Evolutionary conservation across 78 protist species (phyloP), one percentile per base, ranked within the genome.

Genomic region (Dictyostelium brefeldianum): DNA sequence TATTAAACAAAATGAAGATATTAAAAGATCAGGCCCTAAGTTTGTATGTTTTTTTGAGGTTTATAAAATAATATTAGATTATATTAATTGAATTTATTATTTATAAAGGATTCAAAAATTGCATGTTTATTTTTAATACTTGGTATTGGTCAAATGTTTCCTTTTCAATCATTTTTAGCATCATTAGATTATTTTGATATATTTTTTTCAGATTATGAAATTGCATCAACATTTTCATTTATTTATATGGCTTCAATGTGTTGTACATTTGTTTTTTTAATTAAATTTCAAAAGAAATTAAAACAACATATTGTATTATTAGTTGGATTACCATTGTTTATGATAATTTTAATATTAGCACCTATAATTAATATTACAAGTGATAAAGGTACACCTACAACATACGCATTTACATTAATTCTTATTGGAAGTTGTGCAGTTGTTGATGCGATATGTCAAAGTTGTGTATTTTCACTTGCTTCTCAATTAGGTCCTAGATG

Each of bases 401-500:
- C 43, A 36, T 87, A 87, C 22, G 65, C 65, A 6, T 29, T 87
- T 15, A 87, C 93, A 7, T 17, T 87, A 20, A 0, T 87, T 8
- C n/a, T 87, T 0, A 50, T 87, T 29, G 80, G 20, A 14, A 9
- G 48, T 1, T 64, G 84, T 5, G 83, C 83, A 20, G 36, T 78
- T 3, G 43, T 77, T 18, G 93, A 87, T 87, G 93, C 84, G 11
- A 50, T 87, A 51, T 77, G 77, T 17, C 93, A 87, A 77, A 79
- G 84, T 77, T 75, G 84, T 1, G 70, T 87, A 1, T 87, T 75
- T 64, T 78, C 84, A 6, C 48, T 87, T 62, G 92, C 92, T 15
- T 77, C 84, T 48, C 11, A 64, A 48, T 57, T 87, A 20, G 92
- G 92, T 59, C 83, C 92, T 11, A 56, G 41, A 47, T 87, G 77